Evolutionary conservation across 345 rosid genomes (phyloP), one percentile per base, ranked within the genome.

Genomic region (Aethionema arabicum): DNA sequence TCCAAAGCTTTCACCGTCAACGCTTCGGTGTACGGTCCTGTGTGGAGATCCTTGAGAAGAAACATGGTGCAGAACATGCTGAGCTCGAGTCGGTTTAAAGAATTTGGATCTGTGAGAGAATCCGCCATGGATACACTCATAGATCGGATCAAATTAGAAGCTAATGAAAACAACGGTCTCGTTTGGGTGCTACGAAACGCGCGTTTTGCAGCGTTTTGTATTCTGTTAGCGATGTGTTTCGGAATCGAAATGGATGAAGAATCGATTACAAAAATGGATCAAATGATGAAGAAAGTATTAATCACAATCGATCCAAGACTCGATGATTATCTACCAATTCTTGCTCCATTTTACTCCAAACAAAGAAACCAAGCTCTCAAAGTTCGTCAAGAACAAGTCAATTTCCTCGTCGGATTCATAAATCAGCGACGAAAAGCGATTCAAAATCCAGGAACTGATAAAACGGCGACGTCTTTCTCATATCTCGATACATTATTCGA

Each of bases 61-160:
- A 92, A 92, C 82, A 81, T 92, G 98, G 98, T 88, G 37, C 95
- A 86, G 61, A 91, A 91, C 64, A 92, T 92, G 96, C 76, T 92
- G 1, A 78, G 85, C 66, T 79, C 98, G 2, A 71, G 53, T 53
- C 67, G 85, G 72, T 65, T 92, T 6, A 88, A 70, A 59, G 98
- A 79, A 78, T 92, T 92, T 61, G 79, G 78, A 0, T 42, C 31
- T 2, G 59, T 72, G 5, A 78, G 98, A 50, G 57, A 72, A 7
- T 42, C 66, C 8, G 86, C 93, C 0, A 83, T 92, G 96, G 93
- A 85, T 50, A 85, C 52, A 38, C 72, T 91, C 29, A 74, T 84
- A 3, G 69, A 59, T 6, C 71, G 87, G 68, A 57, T 91, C 11
- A 63, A 44, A 53, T 15, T 57, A 3, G 98, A 85, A 40, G 95